Base-by-base conservation (phyloP, 75 land plant genomes). In the Adiantum capillusveneris region DNA sequence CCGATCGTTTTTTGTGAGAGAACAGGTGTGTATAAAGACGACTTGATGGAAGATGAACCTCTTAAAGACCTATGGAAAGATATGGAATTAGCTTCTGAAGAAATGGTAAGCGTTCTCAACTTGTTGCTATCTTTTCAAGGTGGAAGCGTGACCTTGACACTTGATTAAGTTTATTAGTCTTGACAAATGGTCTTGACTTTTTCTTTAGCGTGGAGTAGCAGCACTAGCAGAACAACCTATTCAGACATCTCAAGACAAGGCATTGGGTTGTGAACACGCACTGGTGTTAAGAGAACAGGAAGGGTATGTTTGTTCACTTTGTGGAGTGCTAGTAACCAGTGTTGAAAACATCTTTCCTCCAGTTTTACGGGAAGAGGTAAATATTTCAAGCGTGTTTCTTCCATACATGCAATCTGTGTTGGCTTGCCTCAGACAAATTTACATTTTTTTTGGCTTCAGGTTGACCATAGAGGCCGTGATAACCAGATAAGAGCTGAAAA, bases 81-180 rank as follows among this genome's bases (percentile, higher is more conserved):
- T 46, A 46, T 46, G 50, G 50, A 46, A 46, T 18, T 17, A 46
- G 50, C 50, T 46, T 46, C 13, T 46, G 12, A 21, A 46, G 50
- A 46, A 14, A 46, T 46, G 50, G 50, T 46, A 17, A 18, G 22
- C 14, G 18, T 17, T 46, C 17, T 2, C 14, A 21, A 46, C 6
- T 46, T 6, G 50, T 6, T 6, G 37, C 37, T 9, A 34, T 34
- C 9, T 34, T 34, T 34, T 34, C n/a, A n/a, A n/a, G n/a, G n/a
- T n/a, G n/a, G n/a, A n/a, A n/a, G n/a, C n/a, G n/a, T n/a, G n/a
- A n/a, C n/a, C n/a, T n/a, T n/a, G n/a, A n/a, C n/a, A n/a, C n/a
- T n/a, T n/a, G n/a, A n/a, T n/a, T n/a, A n/a, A n/a, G n/a, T 5
- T 34, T 3, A 3, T 34, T 34, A 34, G 37, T 34, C 37, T 9